Conservation (phyloP, 495 filamentous ascomycete genomes). For the Tuber melanosporum region DNA sequence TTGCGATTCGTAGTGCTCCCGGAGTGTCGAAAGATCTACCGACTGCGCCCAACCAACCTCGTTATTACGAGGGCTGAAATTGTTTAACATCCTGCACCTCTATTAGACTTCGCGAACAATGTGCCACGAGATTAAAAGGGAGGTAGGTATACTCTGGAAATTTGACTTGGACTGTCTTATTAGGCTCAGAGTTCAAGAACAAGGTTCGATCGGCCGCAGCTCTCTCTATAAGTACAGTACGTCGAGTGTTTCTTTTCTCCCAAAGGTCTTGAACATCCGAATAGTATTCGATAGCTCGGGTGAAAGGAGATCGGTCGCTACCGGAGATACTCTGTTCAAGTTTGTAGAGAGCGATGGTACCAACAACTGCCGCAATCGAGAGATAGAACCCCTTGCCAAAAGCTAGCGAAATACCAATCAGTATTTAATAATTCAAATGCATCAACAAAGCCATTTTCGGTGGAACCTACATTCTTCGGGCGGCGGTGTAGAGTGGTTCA, state of each 20-base stretch:
- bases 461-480: slow-evolving; percentile 19
- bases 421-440: slow-evolving; percentile 1
- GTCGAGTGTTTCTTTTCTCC: slow-evolving; percentile 57
- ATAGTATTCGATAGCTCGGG: slow-evolving; percentile 55
- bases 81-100: slow-evolving; percentile 28
- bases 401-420: slow-evolving; percentile 12
- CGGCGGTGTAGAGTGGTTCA: slow-evolving; percentile 1
- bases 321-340: slow-evolving; percentile 48
- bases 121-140: neutral
- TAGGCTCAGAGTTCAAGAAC: slow-evolving; percentile 53
- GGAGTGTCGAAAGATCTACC: slow-evolving; percentile 22
- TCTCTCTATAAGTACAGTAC: slow-evolving; percentile 60
- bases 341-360: slow-evolving; percentile 54
- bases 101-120: slow-evolving; percentile 7
- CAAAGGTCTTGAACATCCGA: slow-evolving; percentile 48
- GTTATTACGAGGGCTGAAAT: slow-evolving; percentile 32
- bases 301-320: slow-evolving; percentile 51
- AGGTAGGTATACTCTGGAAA: slow-evolving; percentile 60
- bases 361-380: slow-evolving; percentile 54
- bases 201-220: slow-evolving; percentile 62
- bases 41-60: slow-evolving; percentile 31
- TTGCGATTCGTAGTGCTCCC: slow-evolving; percentile 26
- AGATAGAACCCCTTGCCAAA: slow-evolving; percentile 55
- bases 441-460: neutral
- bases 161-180: slow-evolving; percentile 50